Base-by-base conservation (phyloP, 768 basidiomycete genomes). In the Flagelloscypha sp. region DNA sequence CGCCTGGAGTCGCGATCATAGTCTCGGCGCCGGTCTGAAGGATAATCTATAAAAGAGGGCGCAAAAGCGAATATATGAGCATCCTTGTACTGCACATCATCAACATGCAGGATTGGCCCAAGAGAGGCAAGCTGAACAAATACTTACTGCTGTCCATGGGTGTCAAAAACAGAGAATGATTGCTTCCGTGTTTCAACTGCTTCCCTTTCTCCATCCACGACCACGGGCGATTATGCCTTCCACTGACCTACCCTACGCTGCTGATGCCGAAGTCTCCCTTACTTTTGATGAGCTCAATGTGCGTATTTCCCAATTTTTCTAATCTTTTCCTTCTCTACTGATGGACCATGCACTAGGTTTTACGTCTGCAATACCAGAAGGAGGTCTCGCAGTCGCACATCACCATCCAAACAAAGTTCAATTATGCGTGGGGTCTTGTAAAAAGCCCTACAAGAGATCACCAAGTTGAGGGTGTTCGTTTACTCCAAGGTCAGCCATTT, bases 381-480 rank as follows among this genome's bases (percentile, higher is more conserved):
- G 94, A 99, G 56, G 65, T 77, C 13, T 66, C 73, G 1, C 81
- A 89, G 44, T 71, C 76, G 33, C 90, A 94, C 57, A 73, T 95
- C 40, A 89, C 88, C 7, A 74, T 82, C 6, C 95, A 99, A 62
- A 94, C 92, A 25, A 93, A 89, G 56, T 99, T 99, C 68, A 98
- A 98, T 64, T 93, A 84, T 58, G 77, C 88, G 25, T 95, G 94
- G 94, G 94, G 94, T 2, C 68, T 94, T 21, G 87, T 98, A 35
- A 98, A 98, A 67, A 88, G 86, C 48, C 85, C 84, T 9, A 58
- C 75, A 47, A 72, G 75, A 27, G 81, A 86, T 20, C 74, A 95
- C 48, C 92, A 98, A 52, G 85, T 84, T 0, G 86, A 95, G 52
- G 95, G 95, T 15, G 89, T 98, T 31, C 76, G 77, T 44, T 54